Conservation (phyloP, 2,329 filamentous ascomycete species). For the Sclerotinia nivalis region DNA sequence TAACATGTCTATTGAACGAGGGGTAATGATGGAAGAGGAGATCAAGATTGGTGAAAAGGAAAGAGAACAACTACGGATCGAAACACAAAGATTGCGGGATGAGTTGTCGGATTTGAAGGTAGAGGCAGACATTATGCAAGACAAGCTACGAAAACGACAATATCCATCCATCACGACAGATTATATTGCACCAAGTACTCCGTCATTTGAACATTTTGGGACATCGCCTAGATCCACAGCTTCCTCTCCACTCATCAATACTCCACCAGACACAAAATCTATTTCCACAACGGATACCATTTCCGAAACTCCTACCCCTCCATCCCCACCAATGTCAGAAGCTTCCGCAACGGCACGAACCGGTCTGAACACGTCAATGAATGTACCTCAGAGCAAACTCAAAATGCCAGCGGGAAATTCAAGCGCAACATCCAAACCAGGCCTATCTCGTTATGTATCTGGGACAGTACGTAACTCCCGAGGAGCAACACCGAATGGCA, state of each 20-base stretch:
- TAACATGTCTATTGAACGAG: slow-evolving; percentile 88
- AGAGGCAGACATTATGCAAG: slow-evolving; percentile 89
- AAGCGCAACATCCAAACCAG: slow-evolving; percentile 56
- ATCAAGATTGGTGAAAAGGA: slow-evolving; percentile 90
- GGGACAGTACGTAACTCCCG: slow-evolving; percentile 33
- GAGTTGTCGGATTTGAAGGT: slow-evolving; percentile 93
- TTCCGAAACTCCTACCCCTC: slow-evolving; percentile 75
- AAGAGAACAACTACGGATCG: slow-evolving; percentile 83
- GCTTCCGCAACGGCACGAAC: slow-evolving; percentile 52
- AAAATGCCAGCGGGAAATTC: slow-evolving; percentile 57
- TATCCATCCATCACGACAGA: slow-evolving; percentile 62
- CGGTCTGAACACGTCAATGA: slow-evolving; percentile 38
- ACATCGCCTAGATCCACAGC: slow-evolving; percentile 80
- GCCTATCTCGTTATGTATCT: slow-evolving; percentile 31
- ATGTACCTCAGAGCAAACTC: slow-evolving; percentile 46
- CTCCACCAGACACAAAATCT: slow-evolving; percentile 73
- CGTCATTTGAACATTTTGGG: slow-evolving; percentile 59
- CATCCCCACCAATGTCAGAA: slow-evolving; percentile 92
- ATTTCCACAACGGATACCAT: slow-evolving; percentile 57
- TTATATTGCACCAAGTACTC: slow-evolving; percentile 65
- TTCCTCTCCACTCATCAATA: slow-evolving; percentile 87
- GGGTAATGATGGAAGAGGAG: slow-evolving; percentile 93
- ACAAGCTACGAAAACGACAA: slow-evolving; percentile 81
- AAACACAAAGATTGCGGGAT: slow-evolving; percentile 84
- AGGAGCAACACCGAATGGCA: slow-evolving; percentile 30